Percentiles rank a stretch among this genome's conserved stretches.
These are phyloP conservation scores for Sporothrix variecibatus DNA, from an alignment of 2,329 filamentous ascomycete genomes.

Conservation along the genomic window DNA sequence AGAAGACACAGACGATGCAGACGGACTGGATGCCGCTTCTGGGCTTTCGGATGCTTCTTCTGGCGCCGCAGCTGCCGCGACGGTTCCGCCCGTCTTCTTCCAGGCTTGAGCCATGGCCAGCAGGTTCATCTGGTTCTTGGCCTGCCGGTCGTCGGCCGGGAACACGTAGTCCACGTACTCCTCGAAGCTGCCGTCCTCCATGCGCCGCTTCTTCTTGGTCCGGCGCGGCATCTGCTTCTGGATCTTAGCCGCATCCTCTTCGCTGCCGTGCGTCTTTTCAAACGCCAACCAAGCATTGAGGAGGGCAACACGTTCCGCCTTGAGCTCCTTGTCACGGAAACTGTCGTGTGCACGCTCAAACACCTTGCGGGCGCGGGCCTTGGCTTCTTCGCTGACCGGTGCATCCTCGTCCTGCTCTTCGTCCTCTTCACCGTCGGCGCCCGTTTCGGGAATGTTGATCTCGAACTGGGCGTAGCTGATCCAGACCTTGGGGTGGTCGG, in stretches of 20 bases:
- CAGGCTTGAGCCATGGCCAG: constrained; percentile 84
- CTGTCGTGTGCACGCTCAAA: constrained; percentile 83
- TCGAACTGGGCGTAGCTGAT: constrained; percentile 98
- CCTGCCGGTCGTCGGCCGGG: constrained; percentile 88
- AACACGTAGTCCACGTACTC: constrained; percentile 98
- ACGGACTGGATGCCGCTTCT: background rate
- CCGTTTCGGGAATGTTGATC: constrained; percentile 83
- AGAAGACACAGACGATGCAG: background rate
- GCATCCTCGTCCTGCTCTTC: constrained; percentile 62
- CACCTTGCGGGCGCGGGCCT: constrained; percentile 75
- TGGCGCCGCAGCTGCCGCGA: background rate
- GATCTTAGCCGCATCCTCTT: constrained; percentile 76
- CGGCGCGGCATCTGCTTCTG: constrained; percentile 91
- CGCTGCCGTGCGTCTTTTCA: constrained; percentile 78
- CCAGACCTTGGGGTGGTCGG: constrained; percentile 99
- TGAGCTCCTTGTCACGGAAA: constrained; percentile 87
- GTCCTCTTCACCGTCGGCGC: constrained; percentile 55
- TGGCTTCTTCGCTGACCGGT: constrained; percentile 79
- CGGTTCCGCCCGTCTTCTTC: constrained; percentile 61
- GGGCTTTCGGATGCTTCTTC: background rate
- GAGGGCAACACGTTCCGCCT: constrained; percentile 89
- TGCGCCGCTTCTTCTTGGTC: constrained; percentile 86
- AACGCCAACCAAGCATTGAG: constrained; percentile 93
- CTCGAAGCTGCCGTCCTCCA: constrained; percentile 92
- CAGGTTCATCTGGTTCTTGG: constrained; percentile 79